Evolutionary conservation across 345 rosid genomes (phyloP), one percentile per base, ranked within the genome.

Genomic region (Noccaea bulbosa): DNA sequence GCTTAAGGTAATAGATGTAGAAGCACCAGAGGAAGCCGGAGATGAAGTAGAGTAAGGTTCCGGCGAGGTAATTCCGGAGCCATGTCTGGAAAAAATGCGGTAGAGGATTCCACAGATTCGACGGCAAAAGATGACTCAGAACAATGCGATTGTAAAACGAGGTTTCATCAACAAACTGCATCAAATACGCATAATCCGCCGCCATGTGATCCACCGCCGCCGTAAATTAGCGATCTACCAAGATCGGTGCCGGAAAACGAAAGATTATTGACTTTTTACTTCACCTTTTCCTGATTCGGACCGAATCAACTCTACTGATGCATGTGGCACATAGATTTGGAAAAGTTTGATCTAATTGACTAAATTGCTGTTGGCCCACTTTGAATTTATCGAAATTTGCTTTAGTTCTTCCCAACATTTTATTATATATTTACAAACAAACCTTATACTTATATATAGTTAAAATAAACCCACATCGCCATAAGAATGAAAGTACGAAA

Each of bases 11-110:
- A 69, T 94, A 94, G 68, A 94, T 86, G 81, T 87, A 89, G 77
- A 89, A 82, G 79, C 93, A 91, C 99, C 99, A 94, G 35, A 94
- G 83, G 70, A 85, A 60, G 9, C 96, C 97, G 35, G 99, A 88
- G 80, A 86, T 37, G 40, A 95, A 71, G 86, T 95, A 95, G 4
- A 89, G 77, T 35, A 90, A 14, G 49, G 82, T 74, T 44, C 91
- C 98, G 10, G 92, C 97, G 30, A 86, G 64, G 79, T 83, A 95
- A 82, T 92, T 95, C 1, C 99, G 85, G 11, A 92, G 88, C 99
- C 99, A 95, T 3, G 94, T 88, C 82, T 90, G 98, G 34, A 83
- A 46, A 34, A 85, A 60, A 58, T 83, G 96, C 1, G 98, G 97
- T 34, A 92, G 83, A 0, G 87, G 69, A 34, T 64, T 67, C 97